These are phyloP conservation scores for Plasmodium knowlesi DNA, from an alignment of 169 alveolate genomes.

Conservation along the genomic window DNA sequence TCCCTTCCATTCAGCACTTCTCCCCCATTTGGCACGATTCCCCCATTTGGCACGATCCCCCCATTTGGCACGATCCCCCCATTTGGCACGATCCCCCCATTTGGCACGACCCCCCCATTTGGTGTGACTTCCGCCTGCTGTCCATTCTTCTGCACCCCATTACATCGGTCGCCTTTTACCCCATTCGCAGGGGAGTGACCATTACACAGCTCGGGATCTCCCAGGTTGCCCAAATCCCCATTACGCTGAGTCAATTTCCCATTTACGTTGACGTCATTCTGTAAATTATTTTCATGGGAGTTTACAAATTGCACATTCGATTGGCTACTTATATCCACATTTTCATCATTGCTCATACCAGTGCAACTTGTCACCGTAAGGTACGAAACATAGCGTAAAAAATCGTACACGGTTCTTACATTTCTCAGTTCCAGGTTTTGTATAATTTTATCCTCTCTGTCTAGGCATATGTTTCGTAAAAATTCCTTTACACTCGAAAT, in stretches of 20 bases:
- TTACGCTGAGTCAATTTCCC: slow-evolving; percentile 17
- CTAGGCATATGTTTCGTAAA: slow-evolving; percentile 42
- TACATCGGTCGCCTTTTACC: background rate
- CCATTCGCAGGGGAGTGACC: background rate
- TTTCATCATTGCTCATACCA: slow-evolving; percentile 12
- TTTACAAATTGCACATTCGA: slow-evolving; percentile 6
- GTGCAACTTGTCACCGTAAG: slow-evolving; percentile 26
- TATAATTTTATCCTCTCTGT: slow-evolving; percentile 32
- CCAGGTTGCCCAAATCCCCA: background rate
- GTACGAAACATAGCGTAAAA: slow-evolving; percentile 16
- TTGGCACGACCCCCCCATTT: too few relatives aligned
- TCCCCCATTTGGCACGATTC: too few relatives aligned
- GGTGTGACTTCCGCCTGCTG: too few relatives aligned
- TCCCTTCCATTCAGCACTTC: background rate
- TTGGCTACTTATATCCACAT: slow-evolving; percentile 6
- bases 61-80: too few relatives aligned
- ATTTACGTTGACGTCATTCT: background rate
- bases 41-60: too few relatives aligned
- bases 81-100: too few relatives aligned
- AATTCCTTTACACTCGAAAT: background rate
- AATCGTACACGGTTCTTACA: slow-evolving; percentile 59
- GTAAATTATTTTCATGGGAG: background rate
- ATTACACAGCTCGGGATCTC: background rate
- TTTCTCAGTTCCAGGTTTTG: slow-evolving; percentile 28
- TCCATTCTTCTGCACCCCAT: background rate